Percentiles rank a stretch among this genome's conserved stretches.
Conservation (phyloP, 768 basidiomycete genomes). For the Kwoniella botswanensis region DNA sequence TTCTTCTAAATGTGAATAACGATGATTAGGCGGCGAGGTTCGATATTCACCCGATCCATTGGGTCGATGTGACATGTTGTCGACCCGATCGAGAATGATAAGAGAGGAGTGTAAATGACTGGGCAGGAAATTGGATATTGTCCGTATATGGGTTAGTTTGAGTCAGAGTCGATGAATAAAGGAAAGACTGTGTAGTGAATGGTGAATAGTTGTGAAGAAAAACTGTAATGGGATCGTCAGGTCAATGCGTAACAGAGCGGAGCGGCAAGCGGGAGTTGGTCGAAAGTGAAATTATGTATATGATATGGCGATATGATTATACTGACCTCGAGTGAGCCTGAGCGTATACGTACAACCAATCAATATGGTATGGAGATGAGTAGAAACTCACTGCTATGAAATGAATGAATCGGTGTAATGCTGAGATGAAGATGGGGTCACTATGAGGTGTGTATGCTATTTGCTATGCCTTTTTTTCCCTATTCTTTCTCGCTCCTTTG, state of each 20-base stretch:
- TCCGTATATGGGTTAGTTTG: background rate
- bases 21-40: constrained; percentile 13
- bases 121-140: background rate
- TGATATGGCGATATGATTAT: background rate
- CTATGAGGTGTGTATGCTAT: background rate
- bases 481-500: background rate
- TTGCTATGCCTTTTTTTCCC: background rate
- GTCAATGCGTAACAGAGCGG: background rate
- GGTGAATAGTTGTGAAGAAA: background rate
- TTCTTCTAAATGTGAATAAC: constrained; percentile 26
- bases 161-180: background rate
- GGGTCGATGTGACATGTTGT: constrained; percentile 24
- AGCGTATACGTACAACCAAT: too few relatives aligned
- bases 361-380: too few relatives aligned
- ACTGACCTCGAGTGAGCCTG: background rate
- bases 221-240: background rate
- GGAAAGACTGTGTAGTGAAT: background rate
- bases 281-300: background rate
- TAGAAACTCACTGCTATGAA: background rate
- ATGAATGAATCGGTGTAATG: background rate
- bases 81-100: background rate
- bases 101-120: background rate
- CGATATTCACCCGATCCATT: constrained; percentile 19
- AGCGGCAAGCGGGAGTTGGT: background rate
- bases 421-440: background rate